Base-by-base conservation (phyloP, 495 filamentous ascomycete genomes). In the Podospora pseudoanserina region DNA sequence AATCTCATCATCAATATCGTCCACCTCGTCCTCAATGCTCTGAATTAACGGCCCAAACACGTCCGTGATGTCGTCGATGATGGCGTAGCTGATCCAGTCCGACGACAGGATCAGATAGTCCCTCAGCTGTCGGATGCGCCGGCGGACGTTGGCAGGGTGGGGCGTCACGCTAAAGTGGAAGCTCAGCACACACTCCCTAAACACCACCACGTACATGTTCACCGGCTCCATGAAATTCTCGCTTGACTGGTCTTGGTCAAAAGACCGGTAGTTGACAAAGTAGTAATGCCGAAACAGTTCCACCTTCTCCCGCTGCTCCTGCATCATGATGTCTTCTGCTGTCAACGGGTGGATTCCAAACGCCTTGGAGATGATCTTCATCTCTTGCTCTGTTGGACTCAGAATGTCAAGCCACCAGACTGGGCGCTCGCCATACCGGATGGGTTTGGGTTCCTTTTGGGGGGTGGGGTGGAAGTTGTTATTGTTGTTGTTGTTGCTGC, bases 1-100 rank as follows among this genome's bases (percentile, higher is more conserved):
- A 72, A 94, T 93, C 67, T 85, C 86, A 67, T 92, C 91, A 73
- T 97, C 92, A 68, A 97, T 97, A 55, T 92, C 89, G 71, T 94
- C 91, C 39, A 94, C 92, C 75, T 98, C 94, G 30, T 93, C 86
- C 72, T 94, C 91, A 60, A 99, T 95, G 49, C 84, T 86, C 72
- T 96, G 89, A 64, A 98, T 97, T 5, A 97, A 82, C 0, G 95
- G 95, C 0, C 88, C 92, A 70, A 97, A 99, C 4, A 90, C 93
- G 78, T 99, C 95, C 9, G 95, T 97, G 72, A 99, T 97, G 75
- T 99, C 94, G 77, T 99, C 95, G 72, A 99, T 97, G 71, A 99
- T 87, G 34, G 93, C 95, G 72, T 99, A 99, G 16, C 92, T 96
- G 72, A 99, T 97, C 95, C 95, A 99, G 77, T 99, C 95, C 0